These are phyloP conservation scores for Edaphochlamys debaryana DNA, from an alignment of 139 green algal genomes.

Conservation along the genomic window DNA sequence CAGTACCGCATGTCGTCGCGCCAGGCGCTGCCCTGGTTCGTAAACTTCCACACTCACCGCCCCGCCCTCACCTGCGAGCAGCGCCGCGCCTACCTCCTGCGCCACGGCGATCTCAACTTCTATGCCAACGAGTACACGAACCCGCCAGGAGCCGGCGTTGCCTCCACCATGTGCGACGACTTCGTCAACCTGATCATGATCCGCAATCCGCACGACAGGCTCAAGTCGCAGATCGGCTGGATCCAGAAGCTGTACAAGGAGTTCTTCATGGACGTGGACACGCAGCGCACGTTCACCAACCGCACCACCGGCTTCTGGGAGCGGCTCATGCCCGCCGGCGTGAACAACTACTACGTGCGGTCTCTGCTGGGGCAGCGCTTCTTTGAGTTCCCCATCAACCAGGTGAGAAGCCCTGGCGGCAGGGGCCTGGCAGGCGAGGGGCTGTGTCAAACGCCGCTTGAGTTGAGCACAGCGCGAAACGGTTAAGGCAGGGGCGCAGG, in stretches of 20 bases:
- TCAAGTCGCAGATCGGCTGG: slow-evolving; percentile 51
- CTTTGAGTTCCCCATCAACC: slow-evolving; percentile 39
- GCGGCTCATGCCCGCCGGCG: slow-evolving; percentile 48
- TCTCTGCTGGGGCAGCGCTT: slow-evolving; percentile 44
- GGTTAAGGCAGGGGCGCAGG: too few species aligned
- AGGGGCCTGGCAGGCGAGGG: too few species aligned
- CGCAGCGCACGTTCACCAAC: slow-evolving; percentile 31
- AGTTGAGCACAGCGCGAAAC: too few species aligned
- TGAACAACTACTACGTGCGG: slow-evolving; percentile 63
- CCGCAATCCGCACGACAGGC: slow-evolving; percentile 43
- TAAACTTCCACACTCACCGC: slow-evolving; percentile 51
- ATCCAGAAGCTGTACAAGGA: slow-evolving; percentile 60
- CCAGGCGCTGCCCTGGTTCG: slow-evolving; percentile 45
- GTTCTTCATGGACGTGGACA: slow-evolving; percentile 40
- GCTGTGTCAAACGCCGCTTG: too few species aligned
- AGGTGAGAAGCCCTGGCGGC: too few species aligned
- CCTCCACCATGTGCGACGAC: slow-evolving; percentile 39
- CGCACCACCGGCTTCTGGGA: slow-evolving; percentile 56
- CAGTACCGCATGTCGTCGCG: slow-evolving; percentile 31
- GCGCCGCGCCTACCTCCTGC: slow-evolving; percentile 31
- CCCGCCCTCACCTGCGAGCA: slow-evolving; percentile 1
- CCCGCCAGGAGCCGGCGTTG: not conserved
- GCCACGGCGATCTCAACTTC: slow-evolving; percentile 37
- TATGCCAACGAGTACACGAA: slow-evolving; percentile 60
- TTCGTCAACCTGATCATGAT: slow-evolving; percentile 61